Evolutionary conservation across 2,329 filamentous ascomycete genomes (phyloP).

Genomic region (Aspergillus alliaceus): DNA sequence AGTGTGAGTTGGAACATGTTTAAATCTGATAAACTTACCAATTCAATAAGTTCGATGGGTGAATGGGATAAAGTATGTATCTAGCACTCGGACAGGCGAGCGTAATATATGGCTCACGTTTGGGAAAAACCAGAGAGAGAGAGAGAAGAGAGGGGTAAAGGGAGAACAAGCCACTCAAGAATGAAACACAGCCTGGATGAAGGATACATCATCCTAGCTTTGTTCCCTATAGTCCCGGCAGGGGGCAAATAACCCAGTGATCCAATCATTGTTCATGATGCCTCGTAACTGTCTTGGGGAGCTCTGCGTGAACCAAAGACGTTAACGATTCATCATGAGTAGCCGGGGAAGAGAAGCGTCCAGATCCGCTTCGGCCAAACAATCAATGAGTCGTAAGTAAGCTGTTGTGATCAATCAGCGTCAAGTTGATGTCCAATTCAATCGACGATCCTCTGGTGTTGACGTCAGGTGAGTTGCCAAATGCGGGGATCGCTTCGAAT

Average conservation of each 20-base stretch:
- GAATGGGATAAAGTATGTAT: background rate
- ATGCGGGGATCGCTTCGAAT: conserved; percentile 8
- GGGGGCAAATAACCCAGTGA: conserved; percentile 1
- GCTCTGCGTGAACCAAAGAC: background rate
- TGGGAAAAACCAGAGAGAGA: background rate
- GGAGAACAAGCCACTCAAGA: background rate
- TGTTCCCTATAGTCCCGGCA: background rate
- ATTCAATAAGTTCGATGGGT: background rate
- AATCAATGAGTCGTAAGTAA: background rate
- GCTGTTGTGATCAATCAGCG: background rate
- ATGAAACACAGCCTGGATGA: conserved; percentile 9
- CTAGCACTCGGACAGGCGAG: background rate
- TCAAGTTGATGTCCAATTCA: background rate
- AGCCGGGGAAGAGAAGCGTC: background rate
- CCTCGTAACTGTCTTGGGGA: background rate
- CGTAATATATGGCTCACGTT: background rate
- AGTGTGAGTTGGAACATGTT: background rate
- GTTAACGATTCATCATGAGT: background rate
- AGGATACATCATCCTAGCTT: conserved; percentile 7
- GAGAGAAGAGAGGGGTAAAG: conserved; percentile 20
- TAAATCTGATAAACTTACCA: background rate
- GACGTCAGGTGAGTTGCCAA: conserved; percentile 17
- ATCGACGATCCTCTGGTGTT: conserved; percentile 3
- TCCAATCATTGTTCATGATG: conserved; percentile 11
- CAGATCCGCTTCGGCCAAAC: background rate